Percentiles rank a stretch among this genome's conserved stretches.
Evolutionary conservation across 495 filamentous ascomycete species (phyloP).

Genomic region (Lophiostoma macrostomum): DNA sequence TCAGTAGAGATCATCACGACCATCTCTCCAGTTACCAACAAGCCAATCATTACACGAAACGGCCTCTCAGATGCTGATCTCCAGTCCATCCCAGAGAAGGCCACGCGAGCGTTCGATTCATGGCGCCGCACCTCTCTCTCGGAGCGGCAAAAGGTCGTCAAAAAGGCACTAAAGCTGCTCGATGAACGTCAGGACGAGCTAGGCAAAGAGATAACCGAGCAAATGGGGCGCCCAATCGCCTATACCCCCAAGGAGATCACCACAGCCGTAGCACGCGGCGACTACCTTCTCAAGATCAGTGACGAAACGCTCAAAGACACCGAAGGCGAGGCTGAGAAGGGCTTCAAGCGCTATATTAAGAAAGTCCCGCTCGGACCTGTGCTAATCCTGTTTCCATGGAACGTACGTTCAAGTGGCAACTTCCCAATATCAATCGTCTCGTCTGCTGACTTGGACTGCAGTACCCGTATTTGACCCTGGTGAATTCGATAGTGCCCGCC

Average conservation of each 20-base stretch:
- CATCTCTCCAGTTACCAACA: constrained; percentile 82
- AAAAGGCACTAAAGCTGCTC: constrained; percentile 67
- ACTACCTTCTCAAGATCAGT: constrained; percentile 79
- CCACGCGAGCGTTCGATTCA: constrained; percentile 66
- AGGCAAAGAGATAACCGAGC: constrained; percentile 79
- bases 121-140: constrained; percentile 63
- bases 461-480: constrained; percentile 90
- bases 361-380: constrained; percentile 82
- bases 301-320: constrained; percentile 69
- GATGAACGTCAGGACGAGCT: constrained; percentile 70
- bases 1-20: constrained; percentile 78
- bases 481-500: constrained; percentile 87
- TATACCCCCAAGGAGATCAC: constrained; percentile 77
- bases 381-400: constrained; percentile 90
- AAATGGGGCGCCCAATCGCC: constrained; percentile 90
- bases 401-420: constrained; percentile 55
- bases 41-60: constrained; percentile 69
- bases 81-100: constrained; percentile 58
- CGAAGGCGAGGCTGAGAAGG: constrained; percentile 73
- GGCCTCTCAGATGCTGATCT: constrained; percentile 67
- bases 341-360: constrained; percentile 84
- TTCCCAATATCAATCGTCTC: constrained; percentile 5
- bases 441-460: constrained; percentile 37
- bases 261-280: constrained; percentile 75
- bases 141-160: constrained; percentile 71